These are phyloP conservation scores for Lactifluus volemus DNA, from an alignment of 768 basidiomycete genomes.

Conservation along the genomic window DNA sequence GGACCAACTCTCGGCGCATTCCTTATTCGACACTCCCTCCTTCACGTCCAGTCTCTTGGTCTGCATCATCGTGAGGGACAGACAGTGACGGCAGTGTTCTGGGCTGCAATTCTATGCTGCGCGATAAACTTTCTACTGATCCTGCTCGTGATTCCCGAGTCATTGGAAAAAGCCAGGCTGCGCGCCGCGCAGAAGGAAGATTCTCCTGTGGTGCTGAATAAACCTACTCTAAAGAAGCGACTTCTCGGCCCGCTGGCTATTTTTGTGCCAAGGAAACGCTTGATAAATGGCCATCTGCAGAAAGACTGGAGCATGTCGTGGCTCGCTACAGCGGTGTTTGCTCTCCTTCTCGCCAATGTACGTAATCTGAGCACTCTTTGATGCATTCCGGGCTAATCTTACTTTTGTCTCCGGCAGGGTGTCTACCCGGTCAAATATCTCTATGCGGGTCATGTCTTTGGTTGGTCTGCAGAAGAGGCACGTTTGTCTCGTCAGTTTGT, in stretches of 20 bases:
- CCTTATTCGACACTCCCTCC: conserved; percentile 39
- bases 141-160: conserved; percentile 44
- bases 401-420: conserved; percentile 34
- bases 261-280: conserved; percentile 49
- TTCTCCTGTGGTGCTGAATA: conserved; percentile 28
- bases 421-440: conserved; percentile 70
- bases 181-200: conserved; percentile 38
- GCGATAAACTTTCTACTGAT: conserved; percentile 50
- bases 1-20: conserved; percentile 65
- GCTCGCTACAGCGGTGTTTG: conserved; percentile 54
- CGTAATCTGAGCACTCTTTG: conserved; percentile 22
- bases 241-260: conserved; percentile 60
- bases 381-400: neutral
- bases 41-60: conserved; percentile 22
- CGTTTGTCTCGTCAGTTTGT: neutral
- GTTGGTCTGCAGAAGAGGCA: conserved; percentile 56
- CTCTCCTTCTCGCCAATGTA: conserved; percentile 57
- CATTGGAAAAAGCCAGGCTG: conserved; percentile 27
- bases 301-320: conserved; percentile 67
- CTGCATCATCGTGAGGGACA: conserved; percentile 24
- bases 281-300: conserved; percentile 32
- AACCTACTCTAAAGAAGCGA: conserved; percentile 25
- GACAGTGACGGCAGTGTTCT: conserved; percentile 45
- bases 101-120: conserved; percentile 37
- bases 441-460: conserved; percentile 65